A percentile compares a stretch with the other conserved stretches of the same genome.
Evolutionary conservation across 352 stramenopile species (phyloP).

Genomic region (Lagenidium giganteum): DNA sequence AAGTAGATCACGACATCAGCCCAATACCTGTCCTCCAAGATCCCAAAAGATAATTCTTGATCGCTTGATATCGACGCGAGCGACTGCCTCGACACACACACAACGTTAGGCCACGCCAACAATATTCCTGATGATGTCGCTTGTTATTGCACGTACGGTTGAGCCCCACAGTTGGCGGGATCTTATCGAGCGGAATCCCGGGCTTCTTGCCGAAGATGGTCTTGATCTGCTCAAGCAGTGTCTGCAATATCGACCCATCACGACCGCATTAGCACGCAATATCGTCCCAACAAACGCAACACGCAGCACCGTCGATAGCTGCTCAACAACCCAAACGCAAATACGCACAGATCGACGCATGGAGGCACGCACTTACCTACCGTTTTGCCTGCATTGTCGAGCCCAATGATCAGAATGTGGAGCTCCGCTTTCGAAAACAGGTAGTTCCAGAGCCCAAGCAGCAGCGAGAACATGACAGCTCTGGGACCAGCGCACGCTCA

Average conservation of each 20-base stretch:
- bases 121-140: not conserved
- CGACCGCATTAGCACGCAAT: too few species aligned
- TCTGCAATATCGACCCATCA: too few species aligned
- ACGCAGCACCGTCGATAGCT: too few species aligned
- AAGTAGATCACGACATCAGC: not conserved
- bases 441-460: conserved; percentile 77
- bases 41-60: conserved; percentile 91
- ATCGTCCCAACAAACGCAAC: too few species aligned
- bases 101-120: not conserved
- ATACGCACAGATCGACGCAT: not conserved
- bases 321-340: too few species aligned
- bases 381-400: conserved; percentile 92
- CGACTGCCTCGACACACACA: conserved; percentile 29
- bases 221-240: conserved; percentile 89
- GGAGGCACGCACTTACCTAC: conserved; percentile 41
- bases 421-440: conserved; percentile 86
- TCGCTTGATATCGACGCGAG: conserved; percentile 76
- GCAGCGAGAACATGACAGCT: conserved; percentile 77
- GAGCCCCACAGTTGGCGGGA: conserved; percentile 88
- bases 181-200: conserved; percentile 88
- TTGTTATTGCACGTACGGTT: conserved; percentile 52
- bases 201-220: conserved; percentile 85
- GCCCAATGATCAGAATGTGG: conserved; percentile 88
- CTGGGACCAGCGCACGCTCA: too few species aligned
- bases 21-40: conserved; percentile 76